Percentiles rank a stretch among this genome's conserved stretches.
phyloP scores from a whole-genome alignment of 495 filamentous ascomycete species.

The Monascus purpureus region DNA sequence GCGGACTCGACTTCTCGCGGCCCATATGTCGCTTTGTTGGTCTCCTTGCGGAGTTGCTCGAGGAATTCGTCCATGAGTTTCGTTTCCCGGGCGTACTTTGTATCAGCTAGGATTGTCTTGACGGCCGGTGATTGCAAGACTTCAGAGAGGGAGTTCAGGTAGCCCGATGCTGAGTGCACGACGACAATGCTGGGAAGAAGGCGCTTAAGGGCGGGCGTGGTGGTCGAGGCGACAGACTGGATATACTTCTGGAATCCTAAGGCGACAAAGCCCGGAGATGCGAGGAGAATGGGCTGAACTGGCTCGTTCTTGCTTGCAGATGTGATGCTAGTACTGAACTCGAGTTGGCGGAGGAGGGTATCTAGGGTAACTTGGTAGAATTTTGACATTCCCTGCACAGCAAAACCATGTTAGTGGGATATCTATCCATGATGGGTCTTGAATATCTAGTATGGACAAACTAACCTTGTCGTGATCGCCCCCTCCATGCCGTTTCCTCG shows the following conservation, averaged over 20 bases:
- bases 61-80: constrained; percentile 77
- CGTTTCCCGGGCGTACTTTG: constrained; percentile 76
- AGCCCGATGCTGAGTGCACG: constrained; percentile 71
- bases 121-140: constrained; percentile 70
- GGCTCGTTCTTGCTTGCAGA: constrained; percentile 21
- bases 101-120: constrained; percentile 59
- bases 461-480: constrained; percentile 51
- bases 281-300: constrained; percentile 63
- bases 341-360: constrained; percentile 63
- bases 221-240: constrained; percentile 45
- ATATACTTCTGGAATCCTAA: constrained; percentile 69
- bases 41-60: constrained; percentile 66
- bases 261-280: constrained; percentile 80
- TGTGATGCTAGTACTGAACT: constrained; percentile 43
- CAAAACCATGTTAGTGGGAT: no score
- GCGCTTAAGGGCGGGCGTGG: constrained; percentile 48
- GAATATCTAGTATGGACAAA: no score
- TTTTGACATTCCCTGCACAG: constrained; percentile 47
- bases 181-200: constrained; percentile 52
- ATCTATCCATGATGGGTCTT: no score
- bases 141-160: constrained; percentile 75
- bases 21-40: constrained; percentile 86
- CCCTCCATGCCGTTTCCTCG: constrained; percentile 54
- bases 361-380: constrained; percentile 72
- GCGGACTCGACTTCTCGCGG: constrained; percentile 73